phyloP scores from a whole-genome alignment of 257 asterid species.

The Solanum infundibuliforme region DNA sequence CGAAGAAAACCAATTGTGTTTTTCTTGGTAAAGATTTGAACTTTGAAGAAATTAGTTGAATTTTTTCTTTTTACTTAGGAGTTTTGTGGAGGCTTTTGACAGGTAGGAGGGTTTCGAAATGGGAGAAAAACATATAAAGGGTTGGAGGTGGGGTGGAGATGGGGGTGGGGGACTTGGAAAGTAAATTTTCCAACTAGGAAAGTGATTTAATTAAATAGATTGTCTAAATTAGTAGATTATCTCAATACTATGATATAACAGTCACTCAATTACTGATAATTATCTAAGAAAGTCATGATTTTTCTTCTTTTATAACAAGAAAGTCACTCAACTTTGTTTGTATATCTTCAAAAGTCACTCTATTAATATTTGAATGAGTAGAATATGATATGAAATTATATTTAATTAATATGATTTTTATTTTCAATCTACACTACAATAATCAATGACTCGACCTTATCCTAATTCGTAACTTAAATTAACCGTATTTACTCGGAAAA shows the following conservation, averaged over 20 bases:
- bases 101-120: neutral
- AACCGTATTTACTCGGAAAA: neutral
- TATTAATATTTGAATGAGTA: no score
- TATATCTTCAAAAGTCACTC: neutral
- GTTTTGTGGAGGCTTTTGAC: neutral
- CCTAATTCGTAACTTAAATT: neutral
- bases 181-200: neutral
- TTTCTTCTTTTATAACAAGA: neutral
- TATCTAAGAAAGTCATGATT: no score
- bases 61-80: neutral
- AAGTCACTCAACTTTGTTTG: neutral
- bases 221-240: no score
- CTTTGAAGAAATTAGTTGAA: neutral
- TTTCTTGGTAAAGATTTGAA: neutral
- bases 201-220: no score
- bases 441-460: neutral
- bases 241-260: neutral
- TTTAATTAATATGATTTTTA: no score
- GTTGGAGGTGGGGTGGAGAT: neutral
- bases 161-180: neutral
- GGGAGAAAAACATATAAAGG: neutral
- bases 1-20: neutral
- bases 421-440: no score
- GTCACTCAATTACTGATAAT: neutral
- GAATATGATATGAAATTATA: no score